Conservation (phyloP, 257 asterid species). For the Penstemon barbatus region DNA sequence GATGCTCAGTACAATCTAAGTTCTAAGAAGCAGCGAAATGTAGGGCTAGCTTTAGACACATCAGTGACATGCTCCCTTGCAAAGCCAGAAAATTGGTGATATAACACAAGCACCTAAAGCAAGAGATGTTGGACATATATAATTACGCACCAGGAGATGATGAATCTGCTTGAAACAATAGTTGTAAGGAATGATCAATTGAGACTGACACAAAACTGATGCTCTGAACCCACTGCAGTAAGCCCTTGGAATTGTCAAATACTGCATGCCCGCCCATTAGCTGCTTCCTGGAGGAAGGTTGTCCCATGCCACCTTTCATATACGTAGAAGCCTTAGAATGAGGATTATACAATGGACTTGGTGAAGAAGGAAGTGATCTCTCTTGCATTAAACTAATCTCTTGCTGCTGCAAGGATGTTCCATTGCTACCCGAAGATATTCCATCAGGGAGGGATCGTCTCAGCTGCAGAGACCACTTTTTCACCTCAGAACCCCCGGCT, state of each 20-base stretch:
- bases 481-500: conserved; percentile 92
- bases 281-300: conserved; percentile 83
- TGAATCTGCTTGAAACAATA: conserved; percentile 78
- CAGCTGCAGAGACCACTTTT: conserved; percentile 97
- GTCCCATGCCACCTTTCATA: conserved; percentile 83
- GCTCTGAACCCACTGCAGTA: conserved; percentile 96
- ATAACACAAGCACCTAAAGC: conserved; percentile 15
- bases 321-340: conserved; percentile 75
- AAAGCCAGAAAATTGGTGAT: too few relatives aligned
- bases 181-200: conserved; percentile 87
- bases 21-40: too few relatives aligned
- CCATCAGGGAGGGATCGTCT: conserved; percentile 89
- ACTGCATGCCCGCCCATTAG: conserved; percentile 66
- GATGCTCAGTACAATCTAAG: too few relatives aligned
- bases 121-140: conserved; percentile 13
- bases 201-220: conserved; percentile 88
- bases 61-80: too few relatives aligned
- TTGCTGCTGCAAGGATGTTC: conserved; percentile 80
- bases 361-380: conserved; percentile 66
- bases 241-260: conserved; percentile 80
- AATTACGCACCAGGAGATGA: conserved; percentile 58
- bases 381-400: conserved; percentile 85
- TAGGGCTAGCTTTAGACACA: too few relatives aligned
- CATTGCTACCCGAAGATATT: conserved; percentile 77
- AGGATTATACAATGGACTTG: conserved; percentile 66